Evolutionary conservation across 495 filamentous ascomycete species (phyloP).

Genomic region (Cenococcum geophilum): DNA sequence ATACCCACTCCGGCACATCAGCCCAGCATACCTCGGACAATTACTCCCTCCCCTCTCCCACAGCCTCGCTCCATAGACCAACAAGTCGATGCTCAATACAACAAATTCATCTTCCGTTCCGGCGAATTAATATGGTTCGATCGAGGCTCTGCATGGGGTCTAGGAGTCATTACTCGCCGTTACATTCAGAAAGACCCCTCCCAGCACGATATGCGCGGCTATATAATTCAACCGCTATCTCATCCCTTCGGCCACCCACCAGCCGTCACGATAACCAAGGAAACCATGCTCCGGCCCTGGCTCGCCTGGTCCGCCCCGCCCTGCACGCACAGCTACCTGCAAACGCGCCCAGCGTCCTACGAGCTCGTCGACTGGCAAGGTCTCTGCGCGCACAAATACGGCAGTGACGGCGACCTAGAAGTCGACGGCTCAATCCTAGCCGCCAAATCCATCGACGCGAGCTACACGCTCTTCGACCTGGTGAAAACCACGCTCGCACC

Average conservation of each 20-base stretch:
- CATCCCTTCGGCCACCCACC: slow-evolving; percentile 42
- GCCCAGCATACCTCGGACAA: slow-evolving; percentile 11
- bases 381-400: slow-evolving; percentile 39
- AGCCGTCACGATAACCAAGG: slow-evolving; percentile 37
- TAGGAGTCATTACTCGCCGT: slow-evolving; percentile 45
- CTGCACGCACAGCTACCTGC: slow-evolving; percentile 32
- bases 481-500: slow-evolving; percentile 39
- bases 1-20: neutral
- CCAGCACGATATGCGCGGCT: slow-evolving; percentile 34
- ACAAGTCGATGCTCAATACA: slow-evolving; percentile 41
- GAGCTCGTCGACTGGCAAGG: slow-evolving; percentile 50
- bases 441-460: slow-evolving; percentile 51
- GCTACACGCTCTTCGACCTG: slow-evolving; percentile 49
- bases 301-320: slow-evolving; percentile 55
- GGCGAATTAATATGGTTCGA: slow-evolving; percentile 59
- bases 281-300: slow-evolving; percentile 50
- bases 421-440: slow-evolving; percentile 58
- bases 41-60: slow-evolving; percentile 39
- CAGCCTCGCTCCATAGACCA: slow-evolving; percentile 41
- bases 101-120: slow-evolving; percentile 48
- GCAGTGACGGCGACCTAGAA: slow-evolving; percentile 43
- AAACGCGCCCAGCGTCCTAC: slow-evolving; percentile 38
- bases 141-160: slow-evolving; percentile 50
- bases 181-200: slow-evolving; percentile 30
- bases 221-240: slow-evolving; percentile 49